Evolutionary conservation across 2,329 filamentous ascomycete genomes (phyloP).

Genomic region (Scedosporium dehoogii): DNA sequence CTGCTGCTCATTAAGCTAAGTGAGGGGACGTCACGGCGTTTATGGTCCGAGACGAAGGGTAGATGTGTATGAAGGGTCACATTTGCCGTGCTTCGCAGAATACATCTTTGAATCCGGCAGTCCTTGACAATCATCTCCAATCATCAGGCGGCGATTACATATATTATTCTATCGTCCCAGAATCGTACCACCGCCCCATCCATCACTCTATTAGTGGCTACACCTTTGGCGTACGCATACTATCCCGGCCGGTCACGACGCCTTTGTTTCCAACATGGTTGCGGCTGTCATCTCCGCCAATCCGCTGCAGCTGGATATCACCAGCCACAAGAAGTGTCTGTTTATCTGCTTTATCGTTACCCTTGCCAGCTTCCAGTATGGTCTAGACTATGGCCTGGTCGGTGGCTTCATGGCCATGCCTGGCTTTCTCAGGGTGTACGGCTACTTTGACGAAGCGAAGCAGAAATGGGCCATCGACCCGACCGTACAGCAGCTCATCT

Average conservation of each 20-base stretch:
- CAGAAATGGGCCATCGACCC: constrained; percentile 21
- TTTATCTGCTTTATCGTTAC: constrained; percentile 19
- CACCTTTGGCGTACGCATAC: background rate
- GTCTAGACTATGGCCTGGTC: constrained; percentile 22
- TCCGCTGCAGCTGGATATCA: constrained; percentile 18
- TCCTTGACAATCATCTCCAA: too few species aligned
- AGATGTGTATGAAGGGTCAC: too few species aligned
- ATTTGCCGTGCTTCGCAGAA: too few species aligned
- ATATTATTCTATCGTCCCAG: too few species aligned
- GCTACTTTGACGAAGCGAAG: constrained; percentile 17
- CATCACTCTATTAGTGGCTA: too few species aligned
- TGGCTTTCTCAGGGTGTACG: constrained; percentile 21
- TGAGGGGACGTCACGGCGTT: too few species aligned
- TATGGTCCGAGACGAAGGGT: too few species aligned
- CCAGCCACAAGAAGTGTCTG: constrained; percentile 19
- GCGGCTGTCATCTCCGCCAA: constrained; percentile 13
- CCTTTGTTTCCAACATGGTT: background rate
- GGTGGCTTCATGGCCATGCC: constrained; percentile 15
- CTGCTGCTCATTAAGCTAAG: too few species aligned
- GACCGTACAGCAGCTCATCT: constrained; percentile 24
- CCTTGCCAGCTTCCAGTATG: constrained; percentile 23
- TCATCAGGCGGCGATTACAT: too few species aligned
- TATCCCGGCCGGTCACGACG: background rate
- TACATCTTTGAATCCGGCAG: too few species aligned
- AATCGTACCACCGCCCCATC: too few species aligned